phyloP scores from a whole-genome alignment of 331 rosid genomes.

The Quercus phellos region DNA sequence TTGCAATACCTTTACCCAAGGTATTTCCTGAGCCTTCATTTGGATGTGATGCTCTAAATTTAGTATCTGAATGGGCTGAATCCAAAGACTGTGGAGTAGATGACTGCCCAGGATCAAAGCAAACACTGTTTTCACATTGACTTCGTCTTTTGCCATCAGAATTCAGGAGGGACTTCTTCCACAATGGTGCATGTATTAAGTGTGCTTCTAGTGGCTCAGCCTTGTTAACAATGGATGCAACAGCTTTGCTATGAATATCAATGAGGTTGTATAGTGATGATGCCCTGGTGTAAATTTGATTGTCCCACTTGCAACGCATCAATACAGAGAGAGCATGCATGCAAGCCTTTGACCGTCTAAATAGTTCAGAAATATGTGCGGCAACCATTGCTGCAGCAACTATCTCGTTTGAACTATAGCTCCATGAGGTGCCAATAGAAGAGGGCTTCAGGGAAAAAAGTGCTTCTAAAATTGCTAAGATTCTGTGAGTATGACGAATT shows the following conservation, averaged over 20 bases:
- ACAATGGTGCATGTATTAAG: slow-evolving; percentile 43
- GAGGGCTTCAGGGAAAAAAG: slow-evolving; percentile 87
- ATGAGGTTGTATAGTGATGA: slow-evolving; percentile 87
- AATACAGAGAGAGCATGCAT: slow-evolving; percentile 88
- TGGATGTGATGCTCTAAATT: slow-evolving; percentile 34
- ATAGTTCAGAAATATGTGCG: slow-evolving; percentile 92
- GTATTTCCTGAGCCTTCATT: slow-evolving; percentile 45
- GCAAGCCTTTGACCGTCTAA: slow-evolving; percentile 92
- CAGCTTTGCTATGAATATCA: slow-evolving; percentile 87
- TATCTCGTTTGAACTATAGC: slow-evolving; percentile 93
- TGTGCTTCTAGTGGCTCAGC: slow-evolving; percentile 90
- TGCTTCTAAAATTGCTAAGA: slow-evolving; percentile 86
- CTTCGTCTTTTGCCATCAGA: slow-evolving; percentile 38
- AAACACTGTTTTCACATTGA: slow-evolving; percentile 39
- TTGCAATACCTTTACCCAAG: slow-evolving; percentile 55
- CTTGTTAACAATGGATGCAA: slow-evolving; percentile 82
- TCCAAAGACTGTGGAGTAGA: slow-evolving; percentile 29
- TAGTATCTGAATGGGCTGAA: slow-evolving; percentile 38
- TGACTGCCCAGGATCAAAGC: slow-evolving; percentile 47
- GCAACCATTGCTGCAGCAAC: slow-evolving; percentile 99
- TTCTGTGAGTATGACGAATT: slow-evolving; percentile 76
- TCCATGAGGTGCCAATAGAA: slow-evolving; percentile 93
- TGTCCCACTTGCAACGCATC: slow-evolving; percentile 90
- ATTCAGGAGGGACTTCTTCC: slow-evolving; percentile 47
- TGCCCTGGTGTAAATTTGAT: slow-evolving; percentile 79